Conservation (phyloP, 495 filamentous ascomycete genomes). For the Xylaria intraflava region DNA sequence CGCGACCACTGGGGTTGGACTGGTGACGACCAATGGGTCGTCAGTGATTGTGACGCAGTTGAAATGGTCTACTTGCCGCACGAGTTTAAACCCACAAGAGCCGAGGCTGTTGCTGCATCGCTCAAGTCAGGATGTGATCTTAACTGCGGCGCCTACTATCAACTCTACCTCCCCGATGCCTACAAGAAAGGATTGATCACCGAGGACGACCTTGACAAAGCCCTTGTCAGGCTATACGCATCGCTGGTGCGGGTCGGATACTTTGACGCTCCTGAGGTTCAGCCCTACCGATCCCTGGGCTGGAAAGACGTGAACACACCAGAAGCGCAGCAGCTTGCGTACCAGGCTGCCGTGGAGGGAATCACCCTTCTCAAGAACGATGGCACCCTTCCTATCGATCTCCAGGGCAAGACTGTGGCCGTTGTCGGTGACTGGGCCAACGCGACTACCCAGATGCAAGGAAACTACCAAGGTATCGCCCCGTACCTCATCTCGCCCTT, state of each 20-base stretch:
- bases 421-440: conserved; percentile 55
- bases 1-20: conserved; percentile 48
- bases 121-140: conserved; percentile 57
- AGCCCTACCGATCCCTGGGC: conserved; percentile 44
- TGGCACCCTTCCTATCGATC: conserved; percentile 40
- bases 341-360: conserved; percentile 53
- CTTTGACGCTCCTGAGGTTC: conserved; percentile 45
- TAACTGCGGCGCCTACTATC: conserved; percentile 54
- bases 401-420: conserved; percentile 34
- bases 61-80: conserved; percentile 53
- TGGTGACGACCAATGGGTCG: conserved; percentile 49
- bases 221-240: conserved; percentile 50
- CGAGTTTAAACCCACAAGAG: conserved; percentile 41
- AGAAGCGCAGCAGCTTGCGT: conserved; percentile 47
- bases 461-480: conserved; percentile 52
- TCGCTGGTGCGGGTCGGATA: conserved; percentile 52
- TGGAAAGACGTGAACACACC: conserved; percentile 49
- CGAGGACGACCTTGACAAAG: conserved; percentile 42
- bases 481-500: conserved; percentile 53
- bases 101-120: conserved; percentile 45
- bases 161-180: conserved; percentile 40
- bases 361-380: conserved; percentile 59
- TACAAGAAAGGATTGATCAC: conserved; percentile 28
- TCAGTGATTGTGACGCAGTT: conserved; percentile 52
- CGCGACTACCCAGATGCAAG: conserved; percentile 54